phyloP scores from a whole-genome alignment of 148 eudicot genomes.

The Dysphania ambrosioides region DNA sequence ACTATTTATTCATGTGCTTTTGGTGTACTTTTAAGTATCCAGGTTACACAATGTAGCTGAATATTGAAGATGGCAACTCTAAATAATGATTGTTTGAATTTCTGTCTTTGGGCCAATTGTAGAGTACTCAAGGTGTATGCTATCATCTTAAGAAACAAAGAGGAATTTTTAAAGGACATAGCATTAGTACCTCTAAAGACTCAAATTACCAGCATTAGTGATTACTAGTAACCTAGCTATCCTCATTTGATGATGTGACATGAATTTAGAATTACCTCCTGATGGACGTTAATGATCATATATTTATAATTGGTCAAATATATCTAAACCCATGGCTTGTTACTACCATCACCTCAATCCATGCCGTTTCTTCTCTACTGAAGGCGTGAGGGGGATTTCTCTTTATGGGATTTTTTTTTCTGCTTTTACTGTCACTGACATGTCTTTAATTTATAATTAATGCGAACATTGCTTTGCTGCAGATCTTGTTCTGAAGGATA shows the following conservation, averaged over 20 bases:
- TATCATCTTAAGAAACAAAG: background rate
- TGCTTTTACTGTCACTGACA: background rate
- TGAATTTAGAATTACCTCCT: too few species aligned
- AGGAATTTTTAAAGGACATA: background rate
- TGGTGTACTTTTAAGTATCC: too few species aligned
- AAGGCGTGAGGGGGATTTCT: background rate
- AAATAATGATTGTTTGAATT: background rate
- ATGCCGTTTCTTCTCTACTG: too few species aligned
- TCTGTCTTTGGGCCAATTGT: background rate
- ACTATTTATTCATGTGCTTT: background rate
- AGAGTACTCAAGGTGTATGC: background rate
- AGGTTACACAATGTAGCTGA: too few species aligned
- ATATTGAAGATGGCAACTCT: background rate
- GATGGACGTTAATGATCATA: too few species aligned
- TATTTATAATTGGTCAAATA: too few species aligned
- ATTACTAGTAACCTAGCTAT: too few species aligned
- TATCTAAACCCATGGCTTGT: too few species aligned
- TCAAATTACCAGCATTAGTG: too few species aligned
- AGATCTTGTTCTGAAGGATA: conserved; percentile 75
- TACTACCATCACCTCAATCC: too few species aligned
- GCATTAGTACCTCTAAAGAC: background rate
- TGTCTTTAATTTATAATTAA: background rate
- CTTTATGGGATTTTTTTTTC: background rate
- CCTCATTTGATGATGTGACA: too few species aligned
- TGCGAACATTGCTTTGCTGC: background rate